phyloP scores from a whole-genome alignment of 1,139 yeast genomes.

The Hanseniaspora sp. region DNA sequence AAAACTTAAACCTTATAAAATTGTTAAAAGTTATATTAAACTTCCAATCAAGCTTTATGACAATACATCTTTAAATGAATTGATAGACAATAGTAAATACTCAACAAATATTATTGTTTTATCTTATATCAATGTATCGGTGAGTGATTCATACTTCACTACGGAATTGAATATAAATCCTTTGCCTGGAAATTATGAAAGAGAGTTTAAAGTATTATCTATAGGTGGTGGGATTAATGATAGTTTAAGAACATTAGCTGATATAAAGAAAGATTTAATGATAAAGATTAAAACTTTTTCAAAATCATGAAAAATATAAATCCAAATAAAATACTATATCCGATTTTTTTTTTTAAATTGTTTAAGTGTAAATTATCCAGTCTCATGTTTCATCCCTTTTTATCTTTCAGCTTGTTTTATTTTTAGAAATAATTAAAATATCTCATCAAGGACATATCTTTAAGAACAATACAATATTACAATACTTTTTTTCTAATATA shows the following conservation, averaged over 20 bases:
- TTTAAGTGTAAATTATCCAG: too few relatives aligned
- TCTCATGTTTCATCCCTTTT: too few relatives aligned
- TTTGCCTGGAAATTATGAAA: conserved; percentile 18
- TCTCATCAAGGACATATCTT: too few relatives aligned
- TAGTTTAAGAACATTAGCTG: conserved; percentile 1
- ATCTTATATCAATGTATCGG: conserved; percentile 29
- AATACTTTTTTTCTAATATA: too few relatives aligned
- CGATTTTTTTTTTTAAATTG: not conserved
- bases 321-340: too few relatives aligned
- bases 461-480: too few relatives aligned
- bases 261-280: conserved; percentile 13
- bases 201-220: conserved; percentile 27
- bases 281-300: not conserved
- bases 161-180: conserved; percentile 22
- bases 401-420: too few relatives aligned
- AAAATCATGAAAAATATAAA: too few relatives aligned
- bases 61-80: conserved; percentile 1
- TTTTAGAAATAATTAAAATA: too few relatives aligned
- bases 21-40: conserved; percentile 27
- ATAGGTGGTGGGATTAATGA: conserved; percentile 27
- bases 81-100: conserved; percentile 24
- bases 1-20: conserved; percentile 23
- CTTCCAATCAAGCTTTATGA: conserved; percentile 26
- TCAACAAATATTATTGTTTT: conserved; percentile 24
- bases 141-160: conserved; percentile 26